Evolutionary conservation across 768 basidiomycete species (phyloP).

Genomic region (Suillus variegatus): DNA sequence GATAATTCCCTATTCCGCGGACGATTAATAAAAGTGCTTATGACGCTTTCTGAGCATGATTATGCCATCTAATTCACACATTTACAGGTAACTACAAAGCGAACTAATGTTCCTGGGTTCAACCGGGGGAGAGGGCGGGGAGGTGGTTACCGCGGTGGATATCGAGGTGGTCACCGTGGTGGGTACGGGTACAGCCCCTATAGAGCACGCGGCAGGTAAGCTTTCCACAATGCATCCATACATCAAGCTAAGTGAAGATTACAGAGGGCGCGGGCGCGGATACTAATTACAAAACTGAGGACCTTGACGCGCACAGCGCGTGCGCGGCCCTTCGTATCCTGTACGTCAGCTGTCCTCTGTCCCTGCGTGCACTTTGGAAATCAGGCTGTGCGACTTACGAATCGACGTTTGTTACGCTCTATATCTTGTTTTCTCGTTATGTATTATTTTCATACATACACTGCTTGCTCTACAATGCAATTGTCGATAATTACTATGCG

Average conservation of each 20-base stretch:
- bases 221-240: conserved; percentile 14
- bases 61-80: not conserved
- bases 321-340: conserved; percentile 16
- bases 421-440: conserved; percentile 14
- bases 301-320: conserved; percentile 14
- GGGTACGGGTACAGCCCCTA: conserved; percentile 56
- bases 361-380: conserved; percentile 6
- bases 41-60: not conserved
- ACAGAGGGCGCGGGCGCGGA: conserved; percentile 76
- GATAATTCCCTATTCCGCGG: conserved; percentile 97
- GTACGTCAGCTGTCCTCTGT: conserved; percentile 11
- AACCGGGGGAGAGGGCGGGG: conserved; percentile 82
- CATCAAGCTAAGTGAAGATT: conserved; percentile 11
- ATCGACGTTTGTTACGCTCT: conserved; percentile 8
- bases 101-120: conserved; percentile 95
- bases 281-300: conserved; percentile 35
- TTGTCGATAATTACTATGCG: conserved; percentile 28
- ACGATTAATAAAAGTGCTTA: conserved; percentile 82
- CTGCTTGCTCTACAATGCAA: conserved; percentile 25
- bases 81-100: conserved; percentile 85
- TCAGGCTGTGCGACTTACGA: conserved; percentile 11
- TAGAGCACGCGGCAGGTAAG: conserved; percentile 74
- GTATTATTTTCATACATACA: conserved; percentile 14
- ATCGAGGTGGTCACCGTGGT: conserved; percentile 60
- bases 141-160: conserved; percentile 56